Percentiles rank a stretch among this genome's conserved stretches.
Conservation (phyloP, 1,284 basidiomycete genomes). For the Fomitiporia mediterranea region DNA sequence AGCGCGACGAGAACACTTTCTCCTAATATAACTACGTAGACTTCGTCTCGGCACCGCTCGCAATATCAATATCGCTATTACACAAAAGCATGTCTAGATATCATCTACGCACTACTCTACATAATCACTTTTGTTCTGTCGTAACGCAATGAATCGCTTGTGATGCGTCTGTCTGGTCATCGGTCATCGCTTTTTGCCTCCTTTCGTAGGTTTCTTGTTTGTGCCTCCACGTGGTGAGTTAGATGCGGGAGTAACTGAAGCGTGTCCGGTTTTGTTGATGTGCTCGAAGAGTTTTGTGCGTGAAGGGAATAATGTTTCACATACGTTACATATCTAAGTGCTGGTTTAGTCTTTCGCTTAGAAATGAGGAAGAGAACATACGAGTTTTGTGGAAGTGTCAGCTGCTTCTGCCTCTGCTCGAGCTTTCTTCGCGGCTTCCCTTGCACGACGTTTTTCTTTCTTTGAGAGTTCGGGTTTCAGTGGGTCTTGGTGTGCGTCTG, state of each 20-base stretch:
- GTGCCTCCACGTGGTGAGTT: neutral
- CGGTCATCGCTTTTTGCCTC: slow-evolving; percentile 16
- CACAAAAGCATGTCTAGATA: slow-evolving; percentile 3
- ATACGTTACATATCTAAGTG: slow-evolving; percentile 65
- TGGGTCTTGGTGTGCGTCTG: slow-evolving; percentile 10
- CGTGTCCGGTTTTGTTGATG: slow-evolving; percentile 72
- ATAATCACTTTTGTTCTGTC: no score
- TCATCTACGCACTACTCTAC: neutral
- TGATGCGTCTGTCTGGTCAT: no score
- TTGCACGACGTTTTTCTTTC: slow-evolving; percentile 73
- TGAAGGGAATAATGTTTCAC: slow-evolving; percentile 59
- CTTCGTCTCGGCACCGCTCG: neutral
- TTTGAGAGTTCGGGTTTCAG: slow-evolving; percentile 55
- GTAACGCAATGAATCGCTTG: no score
- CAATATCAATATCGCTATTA: neutral
- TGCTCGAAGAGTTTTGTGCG: slow-evolving; percentile 79
- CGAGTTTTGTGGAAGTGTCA: slow-evolving; percentile 25
- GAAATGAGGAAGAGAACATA: slow-evolving; percentile 22
- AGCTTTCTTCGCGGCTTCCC: slow-evolving; percentile 73
- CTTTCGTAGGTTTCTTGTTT: slow-evolving; percentile 2
- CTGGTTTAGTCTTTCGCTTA: slow-evolving; percentile 19
- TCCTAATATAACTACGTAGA: neutral
- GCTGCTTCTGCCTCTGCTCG: slow-evolving; percentile 33
- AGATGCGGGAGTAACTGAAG: slow-evolving; percentile 39
- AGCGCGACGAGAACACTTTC: slow-evolving; percentile 34